These are phyloP conservation scores for Liriodendron chinense DNA, from an alignment of 164 flowering plant species.

Conservation along the genomic window DNA sequence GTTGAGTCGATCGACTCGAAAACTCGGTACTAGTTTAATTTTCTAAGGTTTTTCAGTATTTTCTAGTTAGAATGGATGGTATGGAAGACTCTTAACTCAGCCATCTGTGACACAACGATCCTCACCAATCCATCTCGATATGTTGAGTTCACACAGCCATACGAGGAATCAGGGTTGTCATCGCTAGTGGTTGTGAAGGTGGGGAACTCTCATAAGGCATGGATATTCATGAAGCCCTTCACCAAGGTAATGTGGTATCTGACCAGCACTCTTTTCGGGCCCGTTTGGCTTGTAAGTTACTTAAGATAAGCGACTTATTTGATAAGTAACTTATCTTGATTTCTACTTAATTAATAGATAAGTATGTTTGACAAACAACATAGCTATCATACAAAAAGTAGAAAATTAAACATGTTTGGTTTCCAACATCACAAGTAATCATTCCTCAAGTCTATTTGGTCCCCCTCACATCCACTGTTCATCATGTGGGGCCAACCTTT, in stretches of 20 bases:
- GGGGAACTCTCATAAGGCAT: conserved; percentile 8
- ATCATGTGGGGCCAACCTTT: too few species aligned
- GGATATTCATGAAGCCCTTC: conserved; percentile 41
- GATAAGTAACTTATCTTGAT: too few species aligned
- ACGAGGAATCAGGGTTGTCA: conserved; percentile 29
- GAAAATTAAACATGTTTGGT: too few species aligned
- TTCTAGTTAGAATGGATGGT: background rate
- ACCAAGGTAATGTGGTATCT: conserved; percentile 44
- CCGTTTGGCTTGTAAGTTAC: too few species aligned
- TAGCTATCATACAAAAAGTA: too few species aligned
- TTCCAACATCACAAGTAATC: too few species aligned
- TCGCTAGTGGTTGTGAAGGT: conserved; percentile 22
- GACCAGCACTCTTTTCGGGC: conserved; percentile 27
- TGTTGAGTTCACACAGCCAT: conserved; percentile 44
- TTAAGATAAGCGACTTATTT: too few species aligned
- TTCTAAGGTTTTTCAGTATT: background rate
- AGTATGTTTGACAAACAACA: too few species aligned
- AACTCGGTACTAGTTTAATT: background rate
- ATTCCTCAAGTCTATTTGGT: too few species aligned
- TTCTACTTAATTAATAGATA: too few species aligned
- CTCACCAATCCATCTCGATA: conserved; percentile 19
- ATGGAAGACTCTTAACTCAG: conserved; percentile 32
- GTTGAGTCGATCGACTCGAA: background rate
- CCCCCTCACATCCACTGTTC: too few species aligned
- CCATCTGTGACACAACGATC: conserved; percentile 34